These are phyloP conservation scores for Corymbia maculata DNA, from an alignment of 345 rosid genomes.

Conservation along the genomic window DNA sequence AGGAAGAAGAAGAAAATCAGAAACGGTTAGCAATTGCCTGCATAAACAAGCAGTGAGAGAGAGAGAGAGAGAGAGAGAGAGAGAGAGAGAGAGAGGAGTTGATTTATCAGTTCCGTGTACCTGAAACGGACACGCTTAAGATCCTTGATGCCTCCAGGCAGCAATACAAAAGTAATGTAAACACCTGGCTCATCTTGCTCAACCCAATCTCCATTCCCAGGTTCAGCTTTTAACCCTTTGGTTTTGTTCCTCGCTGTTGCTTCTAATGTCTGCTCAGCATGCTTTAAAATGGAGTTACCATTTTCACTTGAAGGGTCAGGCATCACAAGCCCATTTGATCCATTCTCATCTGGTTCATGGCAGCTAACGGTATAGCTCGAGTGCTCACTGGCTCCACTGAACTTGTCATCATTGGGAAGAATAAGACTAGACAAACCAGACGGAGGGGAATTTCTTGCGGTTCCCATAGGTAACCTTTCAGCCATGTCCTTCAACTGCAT, in stretches of 20 bases:
- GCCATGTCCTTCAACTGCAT: constrained; percentile 70
- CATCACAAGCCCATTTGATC: constrained; percentile 10
- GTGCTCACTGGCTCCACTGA: constrained; percentile 11
- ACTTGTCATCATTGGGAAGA: constrained; percentile 13
- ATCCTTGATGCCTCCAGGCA: constrained; percentile 65
- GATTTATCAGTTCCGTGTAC: constrained; percentile 11
- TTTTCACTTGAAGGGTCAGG: constrained; percentile 28
- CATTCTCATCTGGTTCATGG: constrained; percentile 23
- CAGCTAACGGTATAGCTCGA: constrained; percentile 5
- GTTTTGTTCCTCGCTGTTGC: constrained; percentile 25
- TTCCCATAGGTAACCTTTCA: constrained; percentile 53
- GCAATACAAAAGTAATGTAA: constrained; percentile 53
- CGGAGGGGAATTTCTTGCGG: constrained; percentile 15
- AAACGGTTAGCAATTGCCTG: neutral
- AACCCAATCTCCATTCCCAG: constrained; percentile 42
- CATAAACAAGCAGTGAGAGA: neutral
- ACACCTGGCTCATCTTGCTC: constrained; percentile 79
- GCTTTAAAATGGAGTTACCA: constrained; percentile 16
- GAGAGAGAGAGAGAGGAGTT: neutral
- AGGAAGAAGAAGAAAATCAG: neutral
- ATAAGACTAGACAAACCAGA: constrained; percentile 21
- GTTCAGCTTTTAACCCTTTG: constrained; percentile 32
- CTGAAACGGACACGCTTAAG: constrained; percentile 82
- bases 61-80: neutral
- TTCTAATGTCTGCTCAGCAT: constrained; percentile 28